A percentile compares a stretch with the other conserved stretches of the same genome.
These are phyloP conservation scores for Graphilbum ipis-grandicollis DNA, from an alignment of 2,329 filamentous ascomycete genomes.

Conservation along the genomic window DNA sequence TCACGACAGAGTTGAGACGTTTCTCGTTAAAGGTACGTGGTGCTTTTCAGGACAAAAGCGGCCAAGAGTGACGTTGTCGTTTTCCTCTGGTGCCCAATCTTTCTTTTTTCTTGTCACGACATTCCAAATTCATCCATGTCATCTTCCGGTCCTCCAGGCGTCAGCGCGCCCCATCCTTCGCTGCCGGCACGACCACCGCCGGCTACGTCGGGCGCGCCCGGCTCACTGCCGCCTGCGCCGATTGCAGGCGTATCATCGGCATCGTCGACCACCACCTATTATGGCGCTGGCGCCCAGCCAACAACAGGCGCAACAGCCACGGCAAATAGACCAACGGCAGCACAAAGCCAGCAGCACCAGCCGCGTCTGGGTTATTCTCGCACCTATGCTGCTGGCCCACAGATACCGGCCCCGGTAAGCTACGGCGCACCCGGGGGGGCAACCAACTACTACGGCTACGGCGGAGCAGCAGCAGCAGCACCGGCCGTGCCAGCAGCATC, in stretches of 20 bases:
- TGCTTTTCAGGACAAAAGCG: too few relatives aligned
- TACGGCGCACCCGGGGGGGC: slow-evolving; percentile 7
- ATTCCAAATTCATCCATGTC: slow-evolving; percentile 10
- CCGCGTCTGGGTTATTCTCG: slow-evolving; percentile 13
- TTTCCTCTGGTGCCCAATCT: background rate
- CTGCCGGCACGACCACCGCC: slow-evolving; percentile 10
- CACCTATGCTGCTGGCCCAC: slow-evolving; percentile 18
- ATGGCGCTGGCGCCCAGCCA: slow-evolving; percentile 2
- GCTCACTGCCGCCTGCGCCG: slow-evolving; percentile 21
- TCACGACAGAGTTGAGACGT: too few relatives aligned
- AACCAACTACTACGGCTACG: background rate
- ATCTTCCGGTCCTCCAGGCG: slow-evolving; percentile 11
- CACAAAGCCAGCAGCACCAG: slow-evolving; percentile 5
- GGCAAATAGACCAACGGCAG: background rate
- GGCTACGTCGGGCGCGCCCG: background rate
- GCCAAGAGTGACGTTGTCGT: too few relatives aligned
- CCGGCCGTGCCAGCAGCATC: slow-evolving; percentile 21
- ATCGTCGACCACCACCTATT: background rate
- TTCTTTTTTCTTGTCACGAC: background rate
- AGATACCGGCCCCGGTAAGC: slow-evolving; percentile 6
- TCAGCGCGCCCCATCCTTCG: slow-evolving; percentile 10
- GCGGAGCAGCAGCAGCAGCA: slow-evolving; percentile 15
- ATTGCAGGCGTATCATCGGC: background rate
- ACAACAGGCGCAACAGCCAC: background rate
- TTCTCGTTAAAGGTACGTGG: too few relatives aligned